Evolutionary conservation across 2,329 filamentous ascomycete genomes (phyloP), one percentile per base, ranked within the genome.

Genomic region (Botrytis cinerea): DNA sequence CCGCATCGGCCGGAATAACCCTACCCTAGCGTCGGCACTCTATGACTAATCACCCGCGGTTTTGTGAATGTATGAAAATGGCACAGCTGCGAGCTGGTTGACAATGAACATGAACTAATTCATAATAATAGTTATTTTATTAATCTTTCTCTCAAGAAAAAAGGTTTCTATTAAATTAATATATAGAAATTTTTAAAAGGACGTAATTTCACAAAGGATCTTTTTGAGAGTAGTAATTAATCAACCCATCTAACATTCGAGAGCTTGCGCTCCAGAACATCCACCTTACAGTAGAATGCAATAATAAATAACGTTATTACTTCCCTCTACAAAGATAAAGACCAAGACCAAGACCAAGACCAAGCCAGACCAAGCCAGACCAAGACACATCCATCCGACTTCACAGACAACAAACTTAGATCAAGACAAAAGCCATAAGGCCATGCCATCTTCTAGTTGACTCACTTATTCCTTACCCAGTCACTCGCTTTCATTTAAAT

Each of bases 201-300:
- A 38, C 8, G 38, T 38, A 38, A 38, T 38, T 38, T 38, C 8
- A 38, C 8, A 38, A 38, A 38, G 38, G 38, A 9, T 38, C 43
- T 5, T 48, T 38, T 35, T 18, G 14, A 69, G 43, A 68, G 46
- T 69, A 16, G 66, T 69, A 20, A 18, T 54, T 35, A 28, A 43
- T 59, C 48, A 59, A 51, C 28, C 57, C 57, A 71, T 51, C 63
- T 43, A 62, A 35, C 38, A 43, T n/a, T 25, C 22, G 7, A 43
- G 22, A n/a, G 43, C 69, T 71, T 71, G 57, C 69, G 71, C 71
- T 70, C 64, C 62, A 69, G 32, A 43, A 59, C 66, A 22, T 40
- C n/a, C 66, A 22, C 28, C n/a, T 20, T 12, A 9, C 18, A 18
- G n/a, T 18, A 57, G 12, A 54, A 54, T n/a, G 48, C 14, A 54